Conservation (phyloP, 2,329 filamentous ascomycete species). For the Trichophyton rubrum region DNA sequence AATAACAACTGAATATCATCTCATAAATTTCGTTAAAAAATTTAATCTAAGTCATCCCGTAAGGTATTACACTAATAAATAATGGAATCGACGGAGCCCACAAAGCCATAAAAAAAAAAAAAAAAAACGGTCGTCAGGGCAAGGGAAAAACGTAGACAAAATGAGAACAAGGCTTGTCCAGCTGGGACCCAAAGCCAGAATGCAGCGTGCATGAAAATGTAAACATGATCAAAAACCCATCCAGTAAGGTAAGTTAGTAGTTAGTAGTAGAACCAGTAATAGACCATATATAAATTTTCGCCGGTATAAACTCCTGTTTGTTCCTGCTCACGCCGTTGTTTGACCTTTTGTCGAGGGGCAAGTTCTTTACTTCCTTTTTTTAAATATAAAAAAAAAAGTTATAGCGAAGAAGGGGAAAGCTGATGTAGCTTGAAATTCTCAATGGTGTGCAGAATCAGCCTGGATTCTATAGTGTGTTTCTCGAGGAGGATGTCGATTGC, state of each 20-base stretch:
- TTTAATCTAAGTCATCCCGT: conserved; percentile 1
- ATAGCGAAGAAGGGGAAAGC: too few relatives aligned
- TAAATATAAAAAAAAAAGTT: too few relatives aligned
- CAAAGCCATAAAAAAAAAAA: too few relatives aligned
- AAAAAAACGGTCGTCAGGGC: not conserved
- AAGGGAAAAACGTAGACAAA: not conserved
- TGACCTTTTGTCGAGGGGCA: too few relatives aligned
- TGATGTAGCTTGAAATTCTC: not conserved
- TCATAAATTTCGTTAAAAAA: conserved; percentile 1
- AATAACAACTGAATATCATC: not conserved
- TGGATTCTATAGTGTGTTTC: conserved; percentile 1
- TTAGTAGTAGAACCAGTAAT: not conserved
- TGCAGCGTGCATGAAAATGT: not conserved
- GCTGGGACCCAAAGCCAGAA: not conserved
- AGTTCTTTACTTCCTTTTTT: too few relatives aligned
- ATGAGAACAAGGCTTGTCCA: not conserved
- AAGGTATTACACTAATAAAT: not conserved
- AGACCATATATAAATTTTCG: not conserved
- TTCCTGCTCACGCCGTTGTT: too few relatives aligned
- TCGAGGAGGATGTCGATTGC: not conserved
- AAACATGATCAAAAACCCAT: not conserved
- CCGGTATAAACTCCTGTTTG: not conserved
- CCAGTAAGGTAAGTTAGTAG: not conserved
- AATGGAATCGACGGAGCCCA: not conserved
- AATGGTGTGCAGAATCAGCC: conserved; percentile 3